Conservation (phyloP, 257 asterid species). For the Solanum arcanum region DNA sequence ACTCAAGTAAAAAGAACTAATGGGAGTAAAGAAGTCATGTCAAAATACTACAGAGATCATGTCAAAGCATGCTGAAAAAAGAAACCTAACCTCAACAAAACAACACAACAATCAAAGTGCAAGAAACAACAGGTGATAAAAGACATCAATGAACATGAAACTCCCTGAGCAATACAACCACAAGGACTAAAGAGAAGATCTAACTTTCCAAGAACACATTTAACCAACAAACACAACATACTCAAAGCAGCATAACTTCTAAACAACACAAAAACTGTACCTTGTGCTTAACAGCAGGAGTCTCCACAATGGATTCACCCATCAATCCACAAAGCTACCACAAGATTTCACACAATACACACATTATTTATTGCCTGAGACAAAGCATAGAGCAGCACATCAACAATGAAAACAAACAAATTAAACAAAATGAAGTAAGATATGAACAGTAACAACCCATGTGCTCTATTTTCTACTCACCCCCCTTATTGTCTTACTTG, state of each 20-base stretch:
- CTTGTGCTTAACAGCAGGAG: conserved; percentile 23
- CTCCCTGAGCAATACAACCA: neutral
- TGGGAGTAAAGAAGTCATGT: neutral
- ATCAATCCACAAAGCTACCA: conserved; percentile 12
- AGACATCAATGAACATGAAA: neutral
- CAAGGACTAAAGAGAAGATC: neutral
- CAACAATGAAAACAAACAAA: conserved; percentile 21
- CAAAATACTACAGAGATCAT: neutral
- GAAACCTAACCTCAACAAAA: neutral
- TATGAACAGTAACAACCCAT: conserved; percentile 25
- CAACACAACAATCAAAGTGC: neutral
- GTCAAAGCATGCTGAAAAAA: neutral
- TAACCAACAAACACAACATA: neutral
- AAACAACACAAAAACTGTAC: conserved; percentile 16
- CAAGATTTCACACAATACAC: neutral
- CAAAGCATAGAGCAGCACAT: conserved; percentile 16
- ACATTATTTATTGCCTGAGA: conserved; percentile 18
- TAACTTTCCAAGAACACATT: conserved; percentile 1
- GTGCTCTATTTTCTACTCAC: conserved; percentile 28
- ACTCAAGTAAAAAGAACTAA: neutral
- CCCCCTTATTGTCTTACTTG: neutral
- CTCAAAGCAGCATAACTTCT: neutral
- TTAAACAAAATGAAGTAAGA: conserved; percentile 1
- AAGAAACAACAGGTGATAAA: neutral
- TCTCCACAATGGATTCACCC: conserved; percentile 42